phyloP scores from a whole-genome alignment of 371 early-diverging fungal species.

The Mortierella sp. region DNA sequence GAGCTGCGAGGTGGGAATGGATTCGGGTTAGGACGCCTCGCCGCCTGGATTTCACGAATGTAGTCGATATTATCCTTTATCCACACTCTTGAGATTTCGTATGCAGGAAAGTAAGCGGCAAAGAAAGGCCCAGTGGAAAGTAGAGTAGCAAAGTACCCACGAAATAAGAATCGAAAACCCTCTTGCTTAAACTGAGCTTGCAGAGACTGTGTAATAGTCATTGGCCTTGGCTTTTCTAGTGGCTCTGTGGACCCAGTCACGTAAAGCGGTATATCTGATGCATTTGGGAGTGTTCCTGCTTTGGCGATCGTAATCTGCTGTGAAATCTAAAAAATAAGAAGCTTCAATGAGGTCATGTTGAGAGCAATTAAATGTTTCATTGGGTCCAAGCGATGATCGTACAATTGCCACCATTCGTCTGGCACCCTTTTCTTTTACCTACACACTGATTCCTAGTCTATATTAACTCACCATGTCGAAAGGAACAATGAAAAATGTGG shows the following conservation, averaged over 20 bases:
- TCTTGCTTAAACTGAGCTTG: conserved; percentile 42
- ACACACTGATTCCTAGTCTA: background rate
- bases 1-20: conserved; percentile 30
- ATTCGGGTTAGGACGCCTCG: conserved; percentile 18
- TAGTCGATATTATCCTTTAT: conserved; percentile 40
- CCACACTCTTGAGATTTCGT: conserved; percentile 36
- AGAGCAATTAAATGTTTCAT: background rate
- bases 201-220: conserved; percentile 37
- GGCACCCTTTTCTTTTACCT: background rate
- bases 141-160: conserved; percentile 48
- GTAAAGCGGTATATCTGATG: conserved; percentile 36
- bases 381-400: conserved; percentile 5
- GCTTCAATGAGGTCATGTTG: background rate
- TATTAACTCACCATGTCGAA: conserved; percentile 44
- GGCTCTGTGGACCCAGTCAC: conserved; percentile 31
- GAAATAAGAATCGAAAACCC: conserved; percentile 45
- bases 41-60: conserved; percentile 33
- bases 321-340: conserved; percentile 23
- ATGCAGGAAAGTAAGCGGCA: conserved; percentile 50
- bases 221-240: conserved; percentile 17
- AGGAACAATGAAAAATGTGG: conserved; percentile 47
- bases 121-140: conserved; percentile 44
- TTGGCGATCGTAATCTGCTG: conserved; percentile 45
- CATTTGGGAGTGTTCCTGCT: conserved; percentile 40
- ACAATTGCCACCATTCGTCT: conserved; percentile 1